Evolutionary conservation across 2,329 filamentous ascomycete genomes (phyloP), one percentile per base, ranked within the genome.

Genomic region (Karstenula rhodostoma): DNA sequence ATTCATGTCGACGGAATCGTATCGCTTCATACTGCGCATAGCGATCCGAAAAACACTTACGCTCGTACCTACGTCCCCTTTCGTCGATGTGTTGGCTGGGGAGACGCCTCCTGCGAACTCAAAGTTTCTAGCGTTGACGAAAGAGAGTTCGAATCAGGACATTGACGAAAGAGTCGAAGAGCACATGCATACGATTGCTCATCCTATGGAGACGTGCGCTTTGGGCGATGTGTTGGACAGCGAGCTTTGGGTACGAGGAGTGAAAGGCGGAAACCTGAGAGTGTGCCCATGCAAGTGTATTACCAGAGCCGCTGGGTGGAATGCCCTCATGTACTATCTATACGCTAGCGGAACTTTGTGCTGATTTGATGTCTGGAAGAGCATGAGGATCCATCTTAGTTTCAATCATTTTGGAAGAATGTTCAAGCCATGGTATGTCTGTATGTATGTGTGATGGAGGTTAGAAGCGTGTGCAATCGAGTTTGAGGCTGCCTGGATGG

Each of bases 281-380:
- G 65, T 67, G 12, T 67, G 66, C 27, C 27, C 64, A 66, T 62
- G 67, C 63, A 27, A 69, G 63, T 54, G 62, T 69, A 13, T 62
- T 66, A 25, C 63, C 65, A 9, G 67, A 68, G 42, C 62, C 66
- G n/a, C 48, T 69, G 23, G 67, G 60, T 27, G 60, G 61, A 13
- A 71, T 70, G 69, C 69, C 66, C 23, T 63, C 60, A 44, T 59
- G 52, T 19, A 63, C 67, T n/a, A 54, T 71, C 13, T 71, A 68
- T 52, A 65, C 66, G 13, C 29, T 71, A 15, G 68, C 60, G 22
- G 67, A 71, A 57, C 32, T 70, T 57, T 68, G 64, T 60, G 67
- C 68, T 17, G 68, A 68, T 52, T 22, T 68, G 35, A 48, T 68
- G 19, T 63, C 63, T 46, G 59, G 61, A 22, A 48, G 46, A 22